Conservation (phyloP, 345 rosid genomes). For the Erysimum cheiranthoides region DNA sequence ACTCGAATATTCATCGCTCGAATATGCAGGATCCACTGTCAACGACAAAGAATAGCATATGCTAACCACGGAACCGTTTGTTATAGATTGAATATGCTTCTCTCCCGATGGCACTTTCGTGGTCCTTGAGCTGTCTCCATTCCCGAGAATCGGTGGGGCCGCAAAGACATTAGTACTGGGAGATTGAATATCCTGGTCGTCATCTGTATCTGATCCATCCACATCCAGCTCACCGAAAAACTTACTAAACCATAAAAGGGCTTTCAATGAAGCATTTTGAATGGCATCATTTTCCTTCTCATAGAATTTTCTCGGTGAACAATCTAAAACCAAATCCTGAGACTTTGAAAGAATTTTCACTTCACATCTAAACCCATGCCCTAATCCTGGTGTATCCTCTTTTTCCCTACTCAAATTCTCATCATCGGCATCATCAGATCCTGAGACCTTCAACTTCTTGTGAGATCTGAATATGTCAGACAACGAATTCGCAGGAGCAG, state of each 20-base stretch:
- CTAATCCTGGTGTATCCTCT: conserved; percentile 48
- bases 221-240: conserved; percentile 58
- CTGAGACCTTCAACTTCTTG: conserved; percentile 59
- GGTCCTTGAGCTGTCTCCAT: conserved; percentile 42
- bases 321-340: conserved; percentile 67
- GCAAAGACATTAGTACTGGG: conserved; percentile 44
- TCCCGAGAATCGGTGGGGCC: conserved; percentile 21
- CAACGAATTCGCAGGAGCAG: conserved; percentile 51
- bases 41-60: conserved; percentile 69
- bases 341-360: conserved; percentile 71
- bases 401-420: conserved; percentile 20
- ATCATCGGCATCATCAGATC: conserved; percentile 38
- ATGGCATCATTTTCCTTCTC: conserved; percentile 77
- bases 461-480: conserved; percentile 56
- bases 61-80: conserved; percentile 68
- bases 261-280: conserved; percentile 75
- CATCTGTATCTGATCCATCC: conserved; percentile 46
- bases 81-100: conserved; percentile 45
- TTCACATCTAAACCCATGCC: conserved; percentile 58
- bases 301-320: conserved; percentile 60
- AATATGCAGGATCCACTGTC: conserved; percentile 38
- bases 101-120: conserved; percentile 30
- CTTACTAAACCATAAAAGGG: conserved; percentile 73
- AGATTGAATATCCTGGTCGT: conserved; percentile 49
- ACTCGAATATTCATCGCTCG: conserved; percentile 28